These are phyloP conservation scores for Neurospora sp. DNA, from an alignment of 495 filamentous ascomycete genomes.

Conservation along the genomic window DNA sequence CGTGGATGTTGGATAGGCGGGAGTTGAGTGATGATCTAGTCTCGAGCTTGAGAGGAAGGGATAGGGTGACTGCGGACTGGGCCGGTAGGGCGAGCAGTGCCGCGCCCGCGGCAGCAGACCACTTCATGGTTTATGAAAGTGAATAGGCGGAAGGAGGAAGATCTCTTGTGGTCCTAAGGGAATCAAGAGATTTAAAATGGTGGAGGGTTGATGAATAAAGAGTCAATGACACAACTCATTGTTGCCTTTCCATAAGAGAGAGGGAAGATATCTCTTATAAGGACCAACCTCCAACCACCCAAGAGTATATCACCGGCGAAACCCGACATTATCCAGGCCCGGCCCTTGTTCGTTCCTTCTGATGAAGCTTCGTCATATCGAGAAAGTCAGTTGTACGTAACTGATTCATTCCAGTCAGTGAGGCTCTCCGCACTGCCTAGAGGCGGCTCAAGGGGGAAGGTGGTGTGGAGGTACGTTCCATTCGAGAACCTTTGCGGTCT, in stretches of 20 bases:
- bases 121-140: not conserved
- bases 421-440: not conserved
- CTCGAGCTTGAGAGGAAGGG: constrained; percentile 27
- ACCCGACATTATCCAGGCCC: not conserved
- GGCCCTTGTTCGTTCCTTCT: not conserved
- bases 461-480: not conserved
- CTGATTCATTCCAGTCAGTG: not conserved
- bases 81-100: constrained; percentile 1
- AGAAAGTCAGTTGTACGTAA: not conserved
- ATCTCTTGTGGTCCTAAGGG: not conserved
- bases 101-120: not conserved
- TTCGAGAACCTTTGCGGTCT: not conserved
- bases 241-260: not conserved
- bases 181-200: not conserved
- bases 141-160: not conserved
- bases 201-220: not conserved
- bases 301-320: not conserved
- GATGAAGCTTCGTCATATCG: not conserved
- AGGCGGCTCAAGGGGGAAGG: not conserved
- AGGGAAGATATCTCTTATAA: not conserved
- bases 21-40: constrained; percentile 29
- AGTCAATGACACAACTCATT: not conserved
- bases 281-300: not conserved
- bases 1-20: constrained; percentile 34
- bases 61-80: not conserved